These are phyloP conservation scores for Epichloe sp. DNA, from an alignment of 2,329 filamentous ascomycete species.

Conservation along the genomic window DNA sequence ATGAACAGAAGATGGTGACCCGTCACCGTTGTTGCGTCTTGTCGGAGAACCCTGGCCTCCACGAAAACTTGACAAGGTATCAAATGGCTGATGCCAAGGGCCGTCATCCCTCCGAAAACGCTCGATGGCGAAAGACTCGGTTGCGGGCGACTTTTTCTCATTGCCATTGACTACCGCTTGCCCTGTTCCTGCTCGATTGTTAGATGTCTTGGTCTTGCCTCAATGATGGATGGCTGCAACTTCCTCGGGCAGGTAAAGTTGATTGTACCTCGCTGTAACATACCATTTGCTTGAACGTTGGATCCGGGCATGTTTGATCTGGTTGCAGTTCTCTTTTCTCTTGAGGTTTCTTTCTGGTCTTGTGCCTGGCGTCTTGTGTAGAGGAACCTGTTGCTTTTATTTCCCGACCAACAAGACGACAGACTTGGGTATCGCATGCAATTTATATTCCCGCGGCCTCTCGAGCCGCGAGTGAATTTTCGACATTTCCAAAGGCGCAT, in stretches of 20 bases:
- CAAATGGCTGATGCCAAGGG: conserved; percentile 2
- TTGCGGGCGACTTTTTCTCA: not conserved
- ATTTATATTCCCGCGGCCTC: not conserved
- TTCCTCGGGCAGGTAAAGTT: not conserved
- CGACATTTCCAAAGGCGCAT: not conserved
- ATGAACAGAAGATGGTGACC: not conserved
- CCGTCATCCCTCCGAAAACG: conserved; percentile 3
- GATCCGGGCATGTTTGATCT: not conserved
- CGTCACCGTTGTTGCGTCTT: not conserved
- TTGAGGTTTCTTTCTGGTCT: not conserved
- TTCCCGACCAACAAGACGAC: not conserved
- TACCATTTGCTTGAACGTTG: not conserved
- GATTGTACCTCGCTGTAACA: not conserved
- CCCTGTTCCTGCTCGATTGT: not conserved
- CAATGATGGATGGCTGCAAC: not conserved
- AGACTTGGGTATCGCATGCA: not conserved
- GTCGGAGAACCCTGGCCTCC: not conserved
- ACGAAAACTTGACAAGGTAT: not conserved
- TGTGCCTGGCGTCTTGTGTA: not conserved
- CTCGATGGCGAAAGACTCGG: conserved; percentile 1
- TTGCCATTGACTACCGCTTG: not conserved
- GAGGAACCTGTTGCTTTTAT: not conserved
- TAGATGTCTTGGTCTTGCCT: not conserved
- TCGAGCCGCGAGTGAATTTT: not conserved
- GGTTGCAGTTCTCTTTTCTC: not conserved